A percentile compares a stretch with the other conserved stretches of the same genome.
Evolutionary conservation across 202 grass and related monocot species (phyloP).

Genomic region (Schoenoplectus triqueter): DNA sequence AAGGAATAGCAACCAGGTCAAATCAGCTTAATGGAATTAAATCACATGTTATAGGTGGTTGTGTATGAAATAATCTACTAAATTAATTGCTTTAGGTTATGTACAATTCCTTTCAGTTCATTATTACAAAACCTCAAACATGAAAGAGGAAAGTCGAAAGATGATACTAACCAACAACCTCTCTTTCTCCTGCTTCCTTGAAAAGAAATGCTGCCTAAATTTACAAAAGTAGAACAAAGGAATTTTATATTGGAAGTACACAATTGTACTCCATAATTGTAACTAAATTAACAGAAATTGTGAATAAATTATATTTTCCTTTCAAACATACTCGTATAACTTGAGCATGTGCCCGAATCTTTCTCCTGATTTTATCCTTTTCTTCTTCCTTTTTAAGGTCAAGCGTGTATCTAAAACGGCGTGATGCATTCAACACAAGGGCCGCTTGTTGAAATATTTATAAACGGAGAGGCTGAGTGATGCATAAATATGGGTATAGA

Average conservation of each 20-base stretch:
- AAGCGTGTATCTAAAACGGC: constrained; percentile 92
- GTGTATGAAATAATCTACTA: not conserved
- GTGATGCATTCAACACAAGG: constrained; percentile 92
- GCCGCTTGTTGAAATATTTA: constrained; percentile 80
- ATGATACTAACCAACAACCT: constrained; percentile 47
- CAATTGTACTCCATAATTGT: not conserved
- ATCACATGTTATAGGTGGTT: constrained; percentile 13
- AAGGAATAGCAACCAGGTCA: constrained; percentile 10
- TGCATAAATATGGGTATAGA: not conserved
- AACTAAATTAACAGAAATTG: constrained; percentile 12
- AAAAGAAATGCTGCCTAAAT: constrained; percentile 94
- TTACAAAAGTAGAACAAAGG: constrained; percentile 49
- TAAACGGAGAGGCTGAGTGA: not conserved
- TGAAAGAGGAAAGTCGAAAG: not conserved
- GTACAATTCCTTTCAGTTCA: not conserved
- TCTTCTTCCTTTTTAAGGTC: constrained; percentile 93
- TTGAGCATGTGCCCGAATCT: constrained; percentile 83
- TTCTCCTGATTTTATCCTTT: constrained; percentile 77
- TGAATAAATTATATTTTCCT: constrained; percentile 1
- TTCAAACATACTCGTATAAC: constrained; percentile 75
- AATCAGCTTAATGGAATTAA: not conserved
- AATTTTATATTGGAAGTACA: not conserved
- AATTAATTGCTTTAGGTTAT: not conserved
- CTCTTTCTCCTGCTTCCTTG: constrained; percentile 94
- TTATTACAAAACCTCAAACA: constrained; percentile 9